phyloP scores from a whole-genome alignment of 257 asterid genomes.

The Plectranthus barbatus region DNA sequence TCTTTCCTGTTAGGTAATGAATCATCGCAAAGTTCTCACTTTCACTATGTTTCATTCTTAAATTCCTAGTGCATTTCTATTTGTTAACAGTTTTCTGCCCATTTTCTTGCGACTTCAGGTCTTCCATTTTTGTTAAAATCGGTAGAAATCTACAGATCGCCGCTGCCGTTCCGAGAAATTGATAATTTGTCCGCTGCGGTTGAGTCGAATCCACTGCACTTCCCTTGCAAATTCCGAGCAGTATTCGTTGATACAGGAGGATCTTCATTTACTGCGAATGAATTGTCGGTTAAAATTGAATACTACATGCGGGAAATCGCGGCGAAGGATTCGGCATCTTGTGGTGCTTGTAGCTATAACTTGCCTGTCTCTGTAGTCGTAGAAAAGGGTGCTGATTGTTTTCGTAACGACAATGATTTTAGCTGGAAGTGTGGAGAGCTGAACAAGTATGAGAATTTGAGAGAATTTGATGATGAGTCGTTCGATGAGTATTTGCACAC shows the following conservation, averaged over 20 bases:
- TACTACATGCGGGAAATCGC: slow-evolving; percentile 43
- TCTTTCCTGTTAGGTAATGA: slow-evolving; percentile 63
- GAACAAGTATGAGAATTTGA: slow-evolving; percentile 13
- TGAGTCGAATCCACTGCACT: slow-evolving; percentile 42
- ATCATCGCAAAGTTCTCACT: not conserved
- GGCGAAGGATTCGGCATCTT: slow-evolving; percentile 22
- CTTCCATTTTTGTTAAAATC: slow-evolving; percentile 65
- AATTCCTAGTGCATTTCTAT: not conserved
- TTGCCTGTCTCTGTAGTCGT: slow-evolving; percentile 47
- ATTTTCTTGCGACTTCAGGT: slow-evolving; percentile 32
- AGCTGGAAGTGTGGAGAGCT: slow-evolving; percentile 58
- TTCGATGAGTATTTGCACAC: slow-evolving; percentile 56
- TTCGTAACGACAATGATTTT: slow-evolving; percentile 14
- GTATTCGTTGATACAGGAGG: slow-evolving; percentile 41
- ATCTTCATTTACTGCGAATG: slow-evolving; percentile 24
- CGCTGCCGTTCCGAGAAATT: slow-evolving; percentile 85
- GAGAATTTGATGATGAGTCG: slow-evolving; percentile 32
- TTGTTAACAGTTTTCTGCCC: not conserved
- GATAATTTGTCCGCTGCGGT: slow-evolving; percentile 54
- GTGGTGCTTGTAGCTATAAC: slow-evolving; percentile 57
- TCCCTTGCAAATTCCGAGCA: slow-evolving; percentile 69
- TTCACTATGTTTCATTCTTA: not conserved
- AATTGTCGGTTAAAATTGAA: slow-evolving; percentile 42
- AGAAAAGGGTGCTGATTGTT: slow-evolving; percentile 42
- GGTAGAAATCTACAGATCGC: slow-evolving; percentile 83